phyloP scores from a whole-genome alignment of 108 stramenopile genomes.

The Skeletonema tropicum region DNA sequence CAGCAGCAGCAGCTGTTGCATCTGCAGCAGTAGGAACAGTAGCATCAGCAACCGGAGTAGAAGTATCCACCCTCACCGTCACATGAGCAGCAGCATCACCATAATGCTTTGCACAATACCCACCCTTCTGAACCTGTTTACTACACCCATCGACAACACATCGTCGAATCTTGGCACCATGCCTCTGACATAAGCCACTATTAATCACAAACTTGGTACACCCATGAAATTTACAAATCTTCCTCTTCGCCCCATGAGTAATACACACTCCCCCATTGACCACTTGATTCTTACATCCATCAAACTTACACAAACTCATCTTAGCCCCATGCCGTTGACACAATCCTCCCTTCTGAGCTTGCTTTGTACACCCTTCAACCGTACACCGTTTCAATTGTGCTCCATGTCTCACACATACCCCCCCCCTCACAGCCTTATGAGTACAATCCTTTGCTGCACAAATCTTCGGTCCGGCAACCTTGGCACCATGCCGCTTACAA shows the following conservation, averaged over 20 bases:
- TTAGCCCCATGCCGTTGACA: background rate
- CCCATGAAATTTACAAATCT: background rate
- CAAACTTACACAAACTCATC: background rate
- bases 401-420: background rate
- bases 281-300: background rate
- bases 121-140: slow-evolving; percentile 54
- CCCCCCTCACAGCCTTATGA: background rate
- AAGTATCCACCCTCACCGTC: background rate
- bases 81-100: background rate
- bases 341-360: background rate
- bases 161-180: slow-evolving; percentile 61
- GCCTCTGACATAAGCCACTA: slow-evolving; percentile 60
- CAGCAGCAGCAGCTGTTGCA: too few species aligned
- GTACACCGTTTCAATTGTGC: background rate
- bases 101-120: background rate
- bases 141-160: slow-evolving; percentile 57
- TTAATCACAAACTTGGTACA: background rate
- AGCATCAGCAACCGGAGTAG: too few species aligned
- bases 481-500: too few species aligned
- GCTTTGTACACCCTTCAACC: background rate
- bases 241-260: background rate
- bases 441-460: background rate
- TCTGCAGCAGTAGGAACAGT: too few species aligned
- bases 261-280: background rate
- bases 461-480: background rate